Base-by-base conservation (phyloP, 257 asterid genomes). In the Fraxinus anomala region DNA sequence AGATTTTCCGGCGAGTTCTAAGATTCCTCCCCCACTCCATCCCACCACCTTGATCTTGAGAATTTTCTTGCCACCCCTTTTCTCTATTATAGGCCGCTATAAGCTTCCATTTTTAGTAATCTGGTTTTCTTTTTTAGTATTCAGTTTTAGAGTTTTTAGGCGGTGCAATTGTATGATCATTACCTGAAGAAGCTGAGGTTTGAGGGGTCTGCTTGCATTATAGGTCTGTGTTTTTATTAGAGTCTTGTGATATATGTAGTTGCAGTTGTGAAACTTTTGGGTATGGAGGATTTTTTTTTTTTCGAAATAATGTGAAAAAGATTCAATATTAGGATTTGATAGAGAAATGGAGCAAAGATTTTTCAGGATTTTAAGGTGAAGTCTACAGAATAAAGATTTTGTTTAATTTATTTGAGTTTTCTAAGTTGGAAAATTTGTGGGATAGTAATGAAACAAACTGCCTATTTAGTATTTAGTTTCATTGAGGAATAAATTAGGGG, bases 1-100 rank as follows among this genome's bases (percentile, higher is more conserved):
- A 80, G 82, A 77, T 79, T 89, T 87, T 80, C 92, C 92, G 96
- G 94, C 97, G 90, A 78, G 77, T 84, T 74, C 78, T 40, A 56
- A 86, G 96, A 82, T 88, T 87, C 83, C 87, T 49, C 75, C 83
- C 83, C 81, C 33, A 31, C 33, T 31, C 33, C 33, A 63, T 73
- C 81, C 33, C 71, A 2, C 70, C 85, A 81, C 89, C 94, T 78
- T 84, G 86, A 77, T 86, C 86, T 81, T 72, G 74, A 70, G 65
- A 24, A 3, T 63, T 63, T 75, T 80, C 68, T 36, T 61, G 74
- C 83, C 61, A 47, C 65, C 75, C 9, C 65, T 54, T 70, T 56
- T 63, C 40, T 39, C 31, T 61, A 2, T 80, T 80, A 79, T 75
- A 67, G 73, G 79, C 74, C 74, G 56, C 49, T 70, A 67, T 70